Evolutionary conservation across 306 rosid species (phyloP).

Genomic region (Trifolium subterraneum): DNA sequence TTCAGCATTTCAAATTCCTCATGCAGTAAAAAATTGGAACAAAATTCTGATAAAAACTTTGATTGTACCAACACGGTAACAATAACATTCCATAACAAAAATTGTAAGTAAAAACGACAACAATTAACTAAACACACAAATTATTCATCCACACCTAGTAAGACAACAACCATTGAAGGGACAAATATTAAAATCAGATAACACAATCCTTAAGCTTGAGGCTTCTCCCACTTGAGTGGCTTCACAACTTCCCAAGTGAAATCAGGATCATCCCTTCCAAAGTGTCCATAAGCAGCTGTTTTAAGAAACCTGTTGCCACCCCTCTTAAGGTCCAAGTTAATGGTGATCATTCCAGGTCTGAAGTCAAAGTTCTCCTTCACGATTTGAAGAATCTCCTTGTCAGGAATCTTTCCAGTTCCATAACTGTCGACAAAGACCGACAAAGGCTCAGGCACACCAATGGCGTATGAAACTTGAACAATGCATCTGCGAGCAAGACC

Average conservation of each 20-base stretch:
- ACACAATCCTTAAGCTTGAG: conserved; percentile 59
- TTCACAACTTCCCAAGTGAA: conserved; percentile 99
- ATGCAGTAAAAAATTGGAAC: conserved; percentile 14
- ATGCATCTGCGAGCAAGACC: conserved; percentile 95
- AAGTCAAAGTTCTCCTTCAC: conserved; percentile 96
- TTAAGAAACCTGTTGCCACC: conserved; percentile 92
- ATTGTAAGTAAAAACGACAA: conserved; percentile 31
- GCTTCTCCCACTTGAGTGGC: conserved; percentile 99
- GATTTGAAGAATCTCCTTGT: conserved; percentile 85
- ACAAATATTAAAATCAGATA: conserved; percentile 4
- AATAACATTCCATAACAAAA: conserved; percentile 50
- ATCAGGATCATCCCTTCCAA: conserved; percentile 96
- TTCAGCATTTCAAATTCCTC: conserved; percentile 25
- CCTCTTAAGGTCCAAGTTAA: conserved; percentile 91
- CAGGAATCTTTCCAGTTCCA: conserved; percentile 92
- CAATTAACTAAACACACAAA: conserved; percentile 49
- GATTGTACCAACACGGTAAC: conserved; percentile 49
- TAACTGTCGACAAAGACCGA: conserved; percentile 83
- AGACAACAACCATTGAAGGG: conserved; percentile 42
- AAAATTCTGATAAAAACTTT: conserved; percentile 41
- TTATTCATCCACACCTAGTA: conserved; percentile 64
- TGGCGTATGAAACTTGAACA: conserved; percentile 97
- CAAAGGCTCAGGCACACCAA: conserved; percentile 97
- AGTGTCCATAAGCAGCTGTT: conserved; percentile 99
- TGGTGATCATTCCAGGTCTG: conserved; percentile 98